Percentiles rank a stretch among this genome's conserved stretches.
These are phyloP conservation scores for Trichoderma reesei DNA, from an alignment of 495 filamentous ascomycete genomes.

Conservation along the genomic window DNA sequence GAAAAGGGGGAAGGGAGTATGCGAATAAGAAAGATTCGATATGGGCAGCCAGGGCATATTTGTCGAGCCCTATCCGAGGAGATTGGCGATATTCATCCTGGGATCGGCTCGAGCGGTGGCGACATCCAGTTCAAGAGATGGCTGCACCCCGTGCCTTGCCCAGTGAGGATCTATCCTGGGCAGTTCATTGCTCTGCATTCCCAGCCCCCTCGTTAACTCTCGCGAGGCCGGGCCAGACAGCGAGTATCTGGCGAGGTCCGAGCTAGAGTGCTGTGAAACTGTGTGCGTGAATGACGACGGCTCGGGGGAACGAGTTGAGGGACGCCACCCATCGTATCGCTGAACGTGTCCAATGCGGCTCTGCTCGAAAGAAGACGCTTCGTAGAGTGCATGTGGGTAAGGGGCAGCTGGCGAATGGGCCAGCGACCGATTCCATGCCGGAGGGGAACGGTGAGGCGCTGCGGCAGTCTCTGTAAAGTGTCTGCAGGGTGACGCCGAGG, in stretches of 20 bases:
- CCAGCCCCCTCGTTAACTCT: background rate
- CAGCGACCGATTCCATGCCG: background rate
- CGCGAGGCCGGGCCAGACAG: background rate
- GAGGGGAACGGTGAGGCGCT: background rate
- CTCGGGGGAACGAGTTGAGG: background rate
- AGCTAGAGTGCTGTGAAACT: background rate
- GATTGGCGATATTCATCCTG: background rate
- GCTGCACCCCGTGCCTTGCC: too few relatives aligned
- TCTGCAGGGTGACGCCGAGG: background rate
- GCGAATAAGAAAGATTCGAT: too few relatives aligned
- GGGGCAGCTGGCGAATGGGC: background rate
- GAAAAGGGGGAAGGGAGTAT: background rate
- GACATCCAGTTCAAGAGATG: background rate
- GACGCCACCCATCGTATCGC: background rate
- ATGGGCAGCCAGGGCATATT: too few relatives aligned
- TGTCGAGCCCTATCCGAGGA: background rate
- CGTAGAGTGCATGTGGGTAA: background rate
- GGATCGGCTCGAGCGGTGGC: background rate
- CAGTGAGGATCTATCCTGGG: too few relatives aligned
- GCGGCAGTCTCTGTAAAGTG: background rate
- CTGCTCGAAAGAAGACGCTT: background rate
- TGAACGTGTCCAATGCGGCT: background rate
- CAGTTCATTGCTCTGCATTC: too few relatives aligned
- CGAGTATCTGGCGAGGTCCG: background rate
- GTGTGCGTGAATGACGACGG: background rate